Evolutionary conservation across 116 monocot species (phyloP).

Genomic region (Posidonia oceanica): DNA sequence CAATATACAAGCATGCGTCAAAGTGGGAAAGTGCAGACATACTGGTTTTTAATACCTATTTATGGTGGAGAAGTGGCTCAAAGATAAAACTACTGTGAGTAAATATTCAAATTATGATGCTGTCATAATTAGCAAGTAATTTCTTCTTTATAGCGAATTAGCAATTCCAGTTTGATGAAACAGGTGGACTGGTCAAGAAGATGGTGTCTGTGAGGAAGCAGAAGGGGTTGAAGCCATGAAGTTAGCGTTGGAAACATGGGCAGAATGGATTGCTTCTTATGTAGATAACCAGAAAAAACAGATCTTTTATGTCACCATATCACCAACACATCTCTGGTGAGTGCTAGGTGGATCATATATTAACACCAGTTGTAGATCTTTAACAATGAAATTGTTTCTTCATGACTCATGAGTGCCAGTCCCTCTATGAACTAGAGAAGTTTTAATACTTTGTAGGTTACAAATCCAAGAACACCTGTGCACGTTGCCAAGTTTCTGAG

Average conservation of each 20-base stretch:
- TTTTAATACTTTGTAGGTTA: no score
- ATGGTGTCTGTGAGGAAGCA: conserved; percentile 45
- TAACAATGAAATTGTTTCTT: no score
- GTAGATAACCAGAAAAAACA: conserved; percentile 30
- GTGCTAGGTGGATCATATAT: neutral
- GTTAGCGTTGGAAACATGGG: conserved; percentile 76
- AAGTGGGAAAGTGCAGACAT: conserved; percentile 79
- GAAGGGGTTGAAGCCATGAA: conserved; percentile 54
- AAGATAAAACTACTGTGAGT: conserved; percentile 81
- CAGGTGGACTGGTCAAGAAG: conserved; percentile 32
- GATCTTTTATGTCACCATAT: conserved; percentile 87
- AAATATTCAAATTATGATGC: neutral
- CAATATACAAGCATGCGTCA: conserved; percentile 52
- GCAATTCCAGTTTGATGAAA: neutral
- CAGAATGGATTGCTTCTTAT: conserved; percentile 52
- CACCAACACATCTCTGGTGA: conserved; percentile 93
- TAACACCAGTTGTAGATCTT: neutral
- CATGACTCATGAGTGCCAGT: no score
- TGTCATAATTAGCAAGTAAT: neutral
- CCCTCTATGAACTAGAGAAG: no score
- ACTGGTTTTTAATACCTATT: conserved; percentile 77
- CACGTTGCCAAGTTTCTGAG: no score
- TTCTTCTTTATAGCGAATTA: conserved; percentile 5
- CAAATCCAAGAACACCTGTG: no score
- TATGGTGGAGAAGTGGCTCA: conserved; percentile 88